These are phyloP conservation scores for Epithele typhae DNA, from an alignment of 768 basidiomycete species.

Conservation along the genomic window DNA sequence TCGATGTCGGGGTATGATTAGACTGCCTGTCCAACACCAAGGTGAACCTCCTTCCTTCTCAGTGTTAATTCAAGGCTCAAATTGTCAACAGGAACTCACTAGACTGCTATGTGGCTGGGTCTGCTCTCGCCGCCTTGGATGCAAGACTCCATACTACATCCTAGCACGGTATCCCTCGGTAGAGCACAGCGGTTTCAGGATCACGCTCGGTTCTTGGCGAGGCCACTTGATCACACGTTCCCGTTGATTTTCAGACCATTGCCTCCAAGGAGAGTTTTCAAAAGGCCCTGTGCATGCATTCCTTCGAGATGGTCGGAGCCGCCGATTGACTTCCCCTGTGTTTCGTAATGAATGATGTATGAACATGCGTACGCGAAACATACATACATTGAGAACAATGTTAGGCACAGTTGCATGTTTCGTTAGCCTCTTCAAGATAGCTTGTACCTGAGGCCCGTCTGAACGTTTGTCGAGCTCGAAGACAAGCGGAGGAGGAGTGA, in stretches of 20 bases:
- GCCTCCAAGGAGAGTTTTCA: slow-evolving; percentile 43
- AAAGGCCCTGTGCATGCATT: slow-evolving; percentile 44
- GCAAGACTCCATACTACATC: too few species aligned
- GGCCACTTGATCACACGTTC: too few species aligned
- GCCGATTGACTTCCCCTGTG: slow-evolving; percentile 26
- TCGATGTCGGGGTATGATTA: too few species aligned
- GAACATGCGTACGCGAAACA: not conserved
- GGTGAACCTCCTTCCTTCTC: too few species aligned
- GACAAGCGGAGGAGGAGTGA: slow-evolving; percentile 61
- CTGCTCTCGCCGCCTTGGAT: too few species aligned
- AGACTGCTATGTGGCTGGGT: too few species aligned
- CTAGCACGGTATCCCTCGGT: too few species aligned
- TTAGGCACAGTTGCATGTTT: slow-evolving; percentile 73
- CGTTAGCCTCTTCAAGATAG: slow-evolving; percentile 62
- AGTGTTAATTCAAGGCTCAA: too few species aligned
- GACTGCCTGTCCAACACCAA: too few species aligned
- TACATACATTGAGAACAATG: slow-evolving; percentile 51
- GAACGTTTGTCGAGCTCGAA: slow-evolving; percentile 70
- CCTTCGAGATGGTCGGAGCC: slow-evolving; percentile 58
- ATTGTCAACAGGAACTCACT: too few species aligned
- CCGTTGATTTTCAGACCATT: slow-evolving; percentile 44
- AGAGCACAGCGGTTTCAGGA: too few species aligned
- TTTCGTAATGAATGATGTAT: not conserved
- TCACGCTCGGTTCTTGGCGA: too few species aligned
- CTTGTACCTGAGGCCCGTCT: slow-evolving; percentile 61